phyloP scores from a whole-genome alignment of 148 eudicot genomes.

The Drosera capensis region DNA sequence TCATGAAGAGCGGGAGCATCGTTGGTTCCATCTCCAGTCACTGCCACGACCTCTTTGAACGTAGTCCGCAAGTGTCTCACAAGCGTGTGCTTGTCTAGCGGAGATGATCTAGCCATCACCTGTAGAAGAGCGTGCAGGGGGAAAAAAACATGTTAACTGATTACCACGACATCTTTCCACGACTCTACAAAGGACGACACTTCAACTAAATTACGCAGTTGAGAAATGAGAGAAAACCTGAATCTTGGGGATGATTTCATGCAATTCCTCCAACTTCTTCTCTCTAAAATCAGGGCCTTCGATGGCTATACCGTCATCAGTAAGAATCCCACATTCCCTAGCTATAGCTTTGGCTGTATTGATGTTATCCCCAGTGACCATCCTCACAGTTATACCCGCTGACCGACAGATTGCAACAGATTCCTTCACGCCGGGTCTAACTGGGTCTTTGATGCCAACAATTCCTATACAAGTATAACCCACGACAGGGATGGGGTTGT shows the following conservation, averaged over 20 bases:
- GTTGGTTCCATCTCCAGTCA: too few relatives aligned
- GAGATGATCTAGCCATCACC: too few relatives aligned
- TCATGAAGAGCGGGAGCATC: too few relatives aligned
- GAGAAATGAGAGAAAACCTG: too few relatives aligned
- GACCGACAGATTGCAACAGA: constrained; percentile 90
- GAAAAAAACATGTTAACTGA: too few relatives aligned
- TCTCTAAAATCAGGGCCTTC: constrained; percentile 95
- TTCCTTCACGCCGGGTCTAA: constrained; percentile 89
- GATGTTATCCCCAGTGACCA: constrained; percentile 98
- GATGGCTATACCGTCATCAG: constrained; percentile 86
- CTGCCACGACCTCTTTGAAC: too few relatives aligned
- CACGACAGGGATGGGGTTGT: constrained; percentile 47
- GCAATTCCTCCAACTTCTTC: constrained; percentile 59
- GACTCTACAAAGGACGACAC: background rate
- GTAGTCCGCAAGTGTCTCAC: constrained; percentile 46
- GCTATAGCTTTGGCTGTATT: constrained; percentile 98
- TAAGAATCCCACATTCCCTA: constrained; percentile 96
- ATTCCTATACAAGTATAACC: constrained; percentile 86
- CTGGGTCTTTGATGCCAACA: constrained; percentile 96
- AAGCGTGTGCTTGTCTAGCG: constrained; percentile 55
- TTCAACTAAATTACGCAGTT: background rate
- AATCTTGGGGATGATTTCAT: constrained; percentile 48
- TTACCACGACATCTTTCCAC: background rate
- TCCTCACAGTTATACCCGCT: constrained; percentile 85
- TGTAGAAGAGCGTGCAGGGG: too few relatives aligned